Evolutionary conservation across 1,284 basidiomycete species (phyloP), one percentile per base, ranked within the genome.

Genomic region (Ustilago xerochloae): DNA sequence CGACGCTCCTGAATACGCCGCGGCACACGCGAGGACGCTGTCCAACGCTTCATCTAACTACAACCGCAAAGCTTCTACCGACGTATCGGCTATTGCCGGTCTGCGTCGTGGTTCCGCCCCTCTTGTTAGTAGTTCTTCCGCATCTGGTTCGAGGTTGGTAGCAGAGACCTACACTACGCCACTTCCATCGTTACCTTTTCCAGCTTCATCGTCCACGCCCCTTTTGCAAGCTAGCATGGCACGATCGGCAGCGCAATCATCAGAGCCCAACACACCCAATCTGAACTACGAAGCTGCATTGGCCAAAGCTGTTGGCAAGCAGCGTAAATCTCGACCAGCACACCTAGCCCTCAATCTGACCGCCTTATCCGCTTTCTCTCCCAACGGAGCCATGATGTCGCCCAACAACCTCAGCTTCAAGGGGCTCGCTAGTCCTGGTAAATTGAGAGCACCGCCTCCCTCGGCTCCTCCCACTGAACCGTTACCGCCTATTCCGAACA

Each of bases 401-500:
- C 50, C 59, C n/a, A 59, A 38, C 36, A 49, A 16, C 5, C 22
- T 49, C 26, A 35, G n/a, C 32, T 51, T 51, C 53, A 71, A 47
- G 30, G 61, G 61, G 12, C 57, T 69, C 12, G 52, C 70, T 7
- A 73, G 70, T 46, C 75, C 75, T 20, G 54, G 48, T 30, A 61
- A 52, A 24, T 12, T 48, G 32, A 59, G 69, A 13, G 66, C 56
- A 22, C 75, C 66, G 16, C 75, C 75, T 4, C 75, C 75, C 2
- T 67, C 61, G 8, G 71, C 70, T 10, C 70, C 70, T 2, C 78
- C 78, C 0, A 53, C 58, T 12, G 77, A 77, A 15, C 78, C 78
- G 15, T 46, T 80, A 16, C 78, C 78, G 18, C 78, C 78, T 0
- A 61, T 80, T 12, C 78, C 78, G 2, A 49, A 58, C 9, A 75